Evolutionary conservation across 1,284 basidiomycete genomes (phyloP).

Genomic region (Schizopora paradoxa): DNA sequence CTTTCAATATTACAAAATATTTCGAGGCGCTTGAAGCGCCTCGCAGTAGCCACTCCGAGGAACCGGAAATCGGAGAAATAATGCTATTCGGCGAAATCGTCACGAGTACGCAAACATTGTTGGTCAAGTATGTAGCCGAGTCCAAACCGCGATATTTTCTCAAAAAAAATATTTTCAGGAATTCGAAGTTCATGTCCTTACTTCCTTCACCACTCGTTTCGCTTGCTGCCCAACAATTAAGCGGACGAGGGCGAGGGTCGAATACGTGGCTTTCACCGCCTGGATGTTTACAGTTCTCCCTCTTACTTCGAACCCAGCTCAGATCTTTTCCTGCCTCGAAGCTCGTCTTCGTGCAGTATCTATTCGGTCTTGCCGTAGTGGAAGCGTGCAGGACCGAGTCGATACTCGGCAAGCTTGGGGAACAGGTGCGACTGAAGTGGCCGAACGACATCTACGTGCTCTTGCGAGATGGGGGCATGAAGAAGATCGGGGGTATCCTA

Average conservation of each 20-base stretch:
- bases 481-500: constrained; percentile 87
- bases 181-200: constrained; percentile 63
- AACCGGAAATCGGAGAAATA: constrained; percentile 57
- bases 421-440: constrained; percentile 85
- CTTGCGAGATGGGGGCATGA: constrained; percentile 42
- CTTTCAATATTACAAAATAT: constrained; percentile 50
- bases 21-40: constrained; percentile 32
- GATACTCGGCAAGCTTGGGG: constrained; percentile 51
- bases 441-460: constrained; percentile 93
- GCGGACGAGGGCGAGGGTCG: constrained; percentile 83
- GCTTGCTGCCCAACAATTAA: constrained; percentile 82
- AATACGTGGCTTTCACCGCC: constrained; percentile 93
- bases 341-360: constrained; percentile 94
- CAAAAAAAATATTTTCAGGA: constrained; percentile 43
- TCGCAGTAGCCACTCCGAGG: neutral
- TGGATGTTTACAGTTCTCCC: constrained; percentile 85
- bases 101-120: constrained; percentile 92
- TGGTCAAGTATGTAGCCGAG: constrained; percentile 69
- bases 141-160: constrained; percentile 2
- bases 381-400: constrained; percentile 64
- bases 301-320: constrained; percentile 63
- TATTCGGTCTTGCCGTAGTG: constrained; percentile 86
- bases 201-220: constrained; percentile 78
- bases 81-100: constrained; percentile 87
- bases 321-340: constrained; percentile 54